Percentiles rank a stretch among this genome's conserved stretches.
phyloP scores from a whole-genome alignment of 2,329 filamentous ascomycete genomes.

The Botrytis paeoniae region DNA sequence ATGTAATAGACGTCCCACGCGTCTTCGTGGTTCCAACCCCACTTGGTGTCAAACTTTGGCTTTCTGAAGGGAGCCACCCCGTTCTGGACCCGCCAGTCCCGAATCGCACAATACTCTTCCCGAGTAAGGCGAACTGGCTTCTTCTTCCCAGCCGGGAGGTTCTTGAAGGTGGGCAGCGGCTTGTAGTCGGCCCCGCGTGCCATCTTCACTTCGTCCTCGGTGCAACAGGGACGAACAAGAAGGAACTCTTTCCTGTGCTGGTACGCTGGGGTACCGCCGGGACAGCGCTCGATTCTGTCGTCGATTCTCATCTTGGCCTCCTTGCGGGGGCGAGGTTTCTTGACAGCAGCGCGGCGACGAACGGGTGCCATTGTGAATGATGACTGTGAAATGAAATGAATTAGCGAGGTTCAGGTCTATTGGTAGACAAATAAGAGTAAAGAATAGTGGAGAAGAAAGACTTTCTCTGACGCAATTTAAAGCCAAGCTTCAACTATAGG shows the following conservation, averaged over 20 bases:
- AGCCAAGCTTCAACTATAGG: background rate
- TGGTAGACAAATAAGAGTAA: background rate
- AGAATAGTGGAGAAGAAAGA: background rate
- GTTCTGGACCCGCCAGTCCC: background rate
- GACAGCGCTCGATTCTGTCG: background rate
- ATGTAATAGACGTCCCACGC: background rate
- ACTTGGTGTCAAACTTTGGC: background rate
- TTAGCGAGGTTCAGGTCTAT: background rate
- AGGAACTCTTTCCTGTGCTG: background rate
- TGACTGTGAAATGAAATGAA: background rate
- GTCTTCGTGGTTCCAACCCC: background rate
- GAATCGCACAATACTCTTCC: background rate
- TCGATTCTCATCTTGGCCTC: background rate
- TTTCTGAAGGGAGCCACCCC: slow-evolving; percentile 5
- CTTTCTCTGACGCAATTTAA: background rate
- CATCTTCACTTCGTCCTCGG: slow-evolving; percentile 9
- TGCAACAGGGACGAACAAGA: background rate
- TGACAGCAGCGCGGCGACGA: too few species aligned
- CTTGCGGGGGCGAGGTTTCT: background rate
- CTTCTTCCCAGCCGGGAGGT: background rate
- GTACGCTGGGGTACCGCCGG: background rate
- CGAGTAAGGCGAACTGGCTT: background rate
- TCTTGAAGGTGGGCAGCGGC: background rate
- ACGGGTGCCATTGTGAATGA: background rate
- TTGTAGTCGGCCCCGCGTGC: background rate